phyloP scores from a whole-genome alignment of 192 early-diverging fungal genomes.

The Gonapodya sp. region DNA sequence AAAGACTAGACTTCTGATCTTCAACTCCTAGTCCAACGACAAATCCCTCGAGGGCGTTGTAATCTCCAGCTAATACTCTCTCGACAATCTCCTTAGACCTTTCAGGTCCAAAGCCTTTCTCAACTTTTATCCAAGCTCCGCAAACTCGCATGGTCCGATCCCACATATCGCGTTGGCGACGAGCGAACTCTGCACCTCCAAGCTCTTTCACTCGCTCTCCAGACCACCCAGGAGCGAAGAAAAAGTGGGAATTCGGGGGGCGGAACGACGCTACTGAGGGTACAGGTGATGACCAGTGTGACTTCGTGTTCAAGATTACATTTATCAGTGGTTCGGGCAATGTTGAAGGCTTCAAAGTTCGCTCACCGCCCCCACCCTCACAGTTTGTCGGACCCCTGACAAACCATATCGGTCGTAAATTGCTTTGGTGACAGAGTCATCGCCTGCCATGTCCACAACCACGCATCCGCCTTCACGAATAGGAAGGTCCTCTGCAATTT shows the following conservation, averaged over 20 bases:
- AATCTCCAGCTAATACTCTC: not conserved
- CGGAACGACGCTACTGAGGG: not conserved
- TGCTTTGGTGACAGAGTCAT: not conserved
- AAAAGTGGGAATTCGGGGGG: constrained; percentile 7
- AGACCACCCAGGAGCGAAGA: constrained; percentile 7
- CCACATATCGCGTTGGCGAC: not conserved
- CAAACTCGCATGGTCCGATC: not conserved
- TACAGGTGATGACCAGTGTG: not conserved
- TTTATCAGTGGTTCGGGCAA: no score
- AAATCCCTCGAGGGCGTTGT: not conserved
- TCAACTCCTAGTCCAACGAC: not conserved
- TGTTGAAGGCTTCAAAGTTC: no score
- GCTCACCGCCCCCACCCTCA: not conserved
- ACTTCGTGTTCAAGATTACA: not conserved
- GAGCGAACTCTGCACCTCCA: not conserved
- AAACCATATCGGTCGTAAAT: constrained; percentile 2
- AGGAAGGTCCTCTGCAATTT: not conserved
- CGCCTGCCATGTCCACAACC: constrained; percentile 9
- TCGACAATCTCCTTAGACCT: not conserved
- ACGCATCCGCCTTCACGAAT: not conserved
- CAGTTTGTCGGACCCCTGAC: not conserved
- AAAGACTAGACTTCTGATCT: no score
- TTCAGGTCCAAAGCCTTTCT: not conserved
- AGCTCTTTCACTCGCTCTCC: not conserved
- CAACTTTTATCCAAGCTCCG: not conserved